A percentile compares a stretch with the other conserved stretches of the same genome.
phyloP scores from a whole-genome alignment of 1,284 basidiomycete genomes.

The Acaromyces ingoldii region DNA sequence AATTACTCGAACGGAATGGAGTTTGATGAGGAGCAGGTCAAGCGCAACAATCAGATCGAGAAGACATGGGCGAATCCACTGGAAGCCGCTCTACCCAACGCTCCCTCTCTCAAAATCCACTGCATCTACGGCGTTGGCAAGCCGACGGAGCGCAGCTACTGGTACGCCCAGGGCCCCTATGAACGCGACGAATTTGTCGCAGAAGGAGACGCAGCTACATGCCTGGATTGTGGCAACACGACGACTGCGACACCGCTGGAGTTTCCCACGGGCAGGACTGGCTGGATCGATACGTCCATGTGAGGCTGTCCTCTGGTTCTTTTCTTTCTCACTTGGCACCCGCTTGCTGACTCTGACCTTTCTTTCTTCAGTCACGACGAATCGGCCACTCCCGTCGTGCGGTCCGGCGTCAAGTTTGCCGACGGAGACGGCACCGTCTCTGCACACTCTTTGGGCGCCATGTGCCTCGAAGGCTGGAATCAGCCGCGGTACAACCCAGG shows the following conservation, averaged over 20 bases:
- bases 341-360: background rate
- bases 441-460: slow-evolving; percentile 79
- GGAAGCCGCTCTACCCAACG: slow-evolving; percentile 71
- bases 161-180: slow-evolving; percentile 37
- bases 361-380: slow-evolving; percentile 19
- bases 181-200: slow-evolving; percentile 16
- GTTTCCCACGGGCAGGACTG: slow-evolving; percentile 32
- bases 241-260: slow-evolving; percentile 28
- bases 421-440: slow-evolving; percentile 90
- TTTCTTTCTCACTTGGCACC: slow-evolving; percentile 5
- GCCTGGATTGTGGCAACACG: slow-evolving; percentile 22
- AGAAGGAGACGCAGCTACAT: slow-evolving; percentile 15
- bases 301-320: slow-evolving; percentile 1
- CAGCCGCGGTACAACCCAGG: slow-evolving; percentile 85
- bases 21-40: slow-evolving; percentile 58
- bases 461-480: slow-evolving; percentile 92
- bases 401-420: slow-evolving; percentile 43
- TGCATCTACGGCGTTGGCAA: slow-evolving; percentile 96
- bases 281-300: slow-evolving; percentile 32
- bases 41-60: slow-evolving; percentile 48
- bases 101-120: slow-evolving; percentile 86
- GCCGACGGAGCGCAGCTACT: slow-evolving; percentile 72
- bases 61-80: slow-evolving; percentile 83
- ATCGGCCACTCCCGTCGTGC: slow-evolving; percentile 29
- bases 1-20: slow-evolving; percentile 96